Percentiles rank a stretch among this genome's conserved stretches.
Conservation (phyloP, 441 rosid genomes). For the Adansonia grandidieri region DNA sequence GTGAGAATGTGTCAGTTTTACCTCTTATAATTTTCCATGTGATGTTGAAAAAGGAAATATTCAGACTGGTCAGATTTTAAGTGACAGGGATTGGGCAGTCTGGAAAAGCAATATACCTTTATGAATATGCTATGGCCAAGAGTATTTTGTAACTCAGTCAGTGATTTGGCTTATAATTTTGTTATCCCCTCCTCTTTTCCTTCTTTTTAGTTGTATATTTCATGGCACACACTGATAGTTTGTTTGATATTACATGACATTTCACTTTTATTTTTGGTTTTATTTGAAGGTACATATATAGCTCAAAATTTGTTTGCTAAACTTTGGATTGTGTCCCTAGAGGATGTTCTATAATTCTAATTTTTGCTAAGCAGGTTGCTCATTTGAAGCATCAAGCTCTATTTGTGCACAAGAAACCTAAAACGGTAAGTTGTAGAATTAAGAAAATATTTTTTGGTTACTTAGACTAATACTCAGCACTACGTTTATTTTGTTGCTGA, state of each 20-base stretch:
- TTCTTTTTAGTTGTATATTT: not conserved
- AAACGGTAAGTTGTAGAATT: constrained; percentile 41
- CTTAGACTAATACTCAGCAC: not conserved
- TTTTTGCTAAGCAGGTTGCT: constrained; percentile 51
- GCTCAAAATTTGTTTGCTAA: constrained; percentile 2
- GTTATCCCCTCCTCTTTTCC: not conserved
- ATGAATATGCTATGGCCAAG: not conserved
- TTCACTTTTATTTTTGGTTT: not conserved
- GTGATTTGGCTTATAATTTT: constrained; percentile 1
- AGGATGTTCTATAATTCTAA: constrained; percentile 12
- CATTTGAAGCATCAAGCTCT: constrained; percentile 58
- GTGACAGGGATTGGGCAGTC: not conserved
- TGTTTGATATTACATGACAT: not conserved
- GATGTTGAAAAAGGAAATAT: not conserved
- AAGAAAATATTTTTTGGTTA: not conserved
- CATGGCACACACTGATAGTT: not conserved
- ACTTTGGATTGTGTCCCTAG: constrained; percentile 3
- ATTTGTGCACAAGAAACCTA: constrained; percentile 62
- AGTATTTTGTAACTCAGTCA: not conserved
- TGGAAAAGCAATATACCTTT: not conserved
- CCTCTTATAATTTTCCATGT: not conserved
- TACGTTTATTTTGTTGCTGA: not conserved
- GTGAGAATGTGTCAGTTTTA: not conserved
- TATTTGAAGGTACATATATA: not conserved
- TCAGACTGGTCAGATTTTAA: not conserved